phyloP scores from a whole-genome alignment of 768 basidiomycete species.

The Naematelia encephala region DNA sequence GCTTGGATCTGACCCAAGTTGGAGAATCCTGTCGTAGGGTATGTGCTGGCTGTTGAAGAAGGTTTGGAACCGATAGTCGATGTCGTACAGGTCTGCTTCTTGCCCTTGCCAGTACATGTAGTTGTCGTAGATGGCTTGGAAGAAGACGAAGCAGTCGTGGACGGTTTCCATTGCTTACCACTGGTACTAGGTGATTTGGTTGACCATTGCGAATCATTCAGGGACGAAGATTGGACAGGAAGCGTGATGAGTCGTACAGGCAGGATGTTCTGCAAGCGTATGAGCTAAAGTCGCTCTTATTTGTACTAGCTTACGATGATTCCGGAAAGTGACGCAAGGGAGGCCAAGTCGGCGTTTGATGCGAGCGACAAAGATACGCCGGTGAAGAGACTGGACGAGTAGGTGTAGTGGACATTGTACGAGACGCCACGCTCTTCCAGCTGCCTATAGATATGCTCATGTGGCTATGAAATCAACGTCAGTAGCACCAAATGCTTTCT shows the following conservation, averaged over 20 bases:
- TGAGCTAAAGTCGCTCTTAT: neutral
- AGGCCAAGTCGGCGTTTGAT: constrained; percentile 43
- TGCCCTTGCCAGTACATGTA: constrained; percentile 16
- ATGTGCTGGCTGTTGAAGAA: constrained; percentile 12
- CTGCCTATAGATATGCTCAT: constrained; percentile 57
- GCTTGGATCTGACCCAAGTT: constrained; percentile 54
- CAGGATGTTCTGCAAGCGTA: constrained; percentile 55
- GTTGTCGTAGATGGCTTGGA: constrained; percentile 1
- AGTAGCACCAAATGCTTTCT: constrained; percentile 2
- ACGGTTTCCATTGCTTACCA: neutral
- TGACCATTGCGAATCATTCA: constrained; percentile 12
- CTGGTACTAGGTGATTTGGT: constrained; percentile 2
- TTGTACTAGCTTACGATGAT: constrained; percentile 47
- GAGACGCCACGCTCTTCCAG: constrained; percentile 31
- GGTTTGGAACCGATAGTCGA: constrained; percentile 11
- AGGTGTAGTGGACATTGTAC: constrained; percentile 49
- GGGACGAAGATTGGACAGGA: constrained; percentile 6
- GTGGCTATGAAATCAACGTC: constrained; percentile 53
- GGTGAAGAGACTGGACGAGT: constrained; percentile 58
- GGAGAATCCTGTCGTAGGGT: constrained; percentile 36
- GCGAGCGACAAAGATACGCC: constrained; percentile 60
- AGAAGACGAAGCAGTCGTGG: neutral
- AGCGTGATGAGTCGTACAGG: constrained; percentile 52
- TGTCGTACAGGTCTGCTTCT: constrained; percentile 16
- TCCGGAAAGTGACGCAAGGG: constrained; percentile 56